Evolutionary conservation across 2,329 filamentous ascomycete species (phyloP), one percentile per base, ranked within the genome.

Genomic region (Cucurbitaria berberidis): DNA sequence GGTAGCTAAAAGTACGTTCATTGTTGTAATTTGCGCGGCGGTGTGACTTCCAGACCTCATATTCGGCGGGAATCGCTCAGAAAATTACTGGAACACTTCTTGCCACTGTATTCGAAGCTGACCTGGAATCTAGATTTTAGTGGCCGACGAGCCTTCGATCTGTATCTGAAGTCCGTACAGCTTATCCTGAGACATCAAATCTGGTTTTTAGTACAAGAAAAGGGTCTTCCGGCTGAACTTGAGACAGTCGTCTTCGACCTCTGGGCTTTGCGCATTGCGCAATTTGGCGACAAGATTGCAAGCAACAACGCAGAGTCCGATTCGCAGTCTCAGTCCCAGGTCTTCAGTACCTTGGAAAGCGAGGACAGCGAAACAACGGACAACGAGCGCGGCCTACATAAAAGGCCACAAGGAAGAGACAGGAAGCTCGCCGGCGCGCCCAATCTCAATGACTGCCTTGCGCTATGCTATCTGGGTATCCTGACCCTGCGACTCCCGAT

Each of bases 111-210:
- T 15, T 39, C 27, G 35, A 30, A 6, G 18, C 45, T 55, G 24
- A 47, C 27, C 29, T 42, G 78, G 79, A 19, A 16, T 13, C 1
- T 26, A 82, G 87, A 67, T 79, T 90, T 81, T 64, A 78, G 73
- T 5, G 93, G 93, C 36, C 80, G 84, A 41, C 82, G 85, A 47
- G 93, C 89, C 13, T 85, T 87, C 59, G 85, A 89, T 58, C 83
- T 97, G 21, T 97, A 90, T 71, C 80, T 98, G 30, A 89, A 96
- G 70, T 89, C 86, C 59, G 84, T 96, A 53, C 93, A 98, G 74
- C 80, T 96, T 27, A 83, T 98, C 42, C 78, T 99, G 24, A 86
- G 92, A 71, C 90, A 89, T 68, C 93, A 98, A 77, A 78, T 91
- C 15, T 77, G 84, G 67, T 93, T 88, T 81, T 79, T 98, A 26